A percentile compares a stretch with the other conserved stretches of the same genome.
phyloP scores from a whole-genome alignment of 768 basidiomycete genomes.

The Suillus subalutaceus region DNA sequence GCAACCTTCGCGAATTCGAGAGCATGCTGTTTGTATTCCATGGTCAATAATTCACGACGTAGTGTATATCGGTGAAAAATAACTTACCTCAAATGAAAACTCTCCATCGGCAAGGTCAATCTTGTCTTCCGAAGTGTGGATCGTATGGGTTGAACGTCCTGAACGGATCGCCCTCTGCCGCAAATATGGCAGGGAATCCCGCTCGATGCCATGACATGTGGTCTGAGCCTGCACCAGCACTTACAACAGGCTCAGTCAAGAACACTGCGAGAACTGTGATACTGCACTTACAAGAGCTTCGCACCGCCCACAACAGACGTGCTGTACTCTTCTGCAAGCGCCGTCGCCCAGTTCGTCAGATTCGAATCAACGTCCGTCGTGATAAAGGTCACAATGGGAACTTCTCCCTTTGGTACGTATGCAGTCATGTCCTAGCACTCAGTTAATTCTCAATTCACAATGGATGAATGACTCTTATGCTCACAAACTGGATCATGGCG shows the following conservation, averaged over 20 bases:
- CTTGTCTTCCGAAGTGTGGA: constrained; percentile 37
- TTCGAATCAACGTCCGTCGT: constrained; percentile 45
- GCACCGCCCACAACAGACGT: constrained; percentile 15
- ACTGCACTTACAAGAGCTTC: constrained; percentile 36
- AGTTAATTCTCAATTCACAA: constrained; percentile 38
- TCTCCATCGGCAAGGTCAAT: constrained; percentile 37
- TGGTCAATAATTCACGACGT: neutral
- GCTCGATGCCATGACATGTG: constrained; percentile 49
- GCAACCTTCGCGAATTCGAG: constrained; percentile 64
- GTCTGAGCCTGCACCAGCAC: constrained; percentile 47
- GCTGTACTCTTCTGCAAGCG: constrained; percentile 36
- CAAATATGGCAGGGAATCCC: constrained; percentile 44
- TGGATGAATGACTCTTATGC: constrained; percentile 23
- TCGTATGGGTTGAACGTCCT: constrained; percentile 44
- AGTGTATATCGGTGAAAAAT: neutral
- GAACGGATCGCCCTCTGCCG: constrained; percentile 46
- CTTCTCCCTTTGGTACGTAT: constrained; percentile 24
- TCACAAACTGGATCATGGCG: constrained; percentile 53
- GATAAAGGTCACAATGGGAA: constrained; percentile 29
- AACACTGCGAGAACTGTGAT: neutral
- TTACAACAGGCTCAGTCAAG: constrained; percentile 15
- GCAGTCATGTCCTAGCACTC: constrained; percentile 39
- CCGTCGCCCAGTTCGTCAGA: constrained; percentile 43
- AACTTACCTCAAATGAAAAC: constrained; percentile 41
- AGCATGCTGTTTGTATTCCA: constrained; percentile 52